These are phyloP conservation scores for Ogataea ramenticola DNA, from an alignment of 805 yeast species.

Conservation along the genomic window DNA sequence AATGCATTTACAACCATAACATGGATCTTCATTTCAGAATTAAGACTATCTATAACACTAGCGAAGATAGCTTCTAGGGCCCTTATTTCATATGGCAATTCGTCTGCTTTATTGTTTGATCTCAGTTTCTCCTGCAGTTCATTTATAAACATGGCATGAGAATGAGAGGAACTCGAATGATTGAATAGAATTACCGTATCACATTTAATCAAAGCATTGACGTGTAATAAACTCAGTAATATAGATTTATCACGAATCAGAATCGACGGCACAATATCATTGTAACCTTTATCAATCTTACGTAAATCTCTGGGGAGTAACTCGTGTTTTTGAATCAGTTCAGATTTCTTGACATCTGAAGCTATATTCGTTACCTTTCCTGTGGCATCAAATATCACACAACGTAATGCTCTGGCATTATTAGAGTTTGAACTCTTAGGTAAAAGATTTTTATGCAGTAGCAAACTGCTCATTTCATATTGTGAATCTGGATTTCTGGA, in stretches of 20 bases:
- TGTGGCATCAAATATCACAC: conserved; percentile 39
- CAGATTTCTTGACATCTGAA: conserved; percentile 35
- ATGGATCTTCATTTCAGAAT: conserved; percentile 83
- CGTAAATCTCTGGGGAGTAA: conserved; percentile 47
- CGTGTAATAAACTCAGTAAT: conserved; percentile 39
- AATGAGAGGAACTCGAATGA: conserved; percentile 36
- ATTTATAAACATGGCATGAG: conserved; percentile 35
- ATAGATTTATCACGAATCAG: conserved; percentile 40
- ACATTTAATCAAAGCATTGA: conserved; percentile 45
- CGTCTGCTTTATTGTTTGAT: conserved; percentile 23
- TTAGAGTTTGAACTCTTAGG: conserved; percentile 12
- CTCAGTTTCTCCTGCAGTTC: conserved; percentile 34
- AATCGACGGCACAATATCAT: conserved; percentile 52
- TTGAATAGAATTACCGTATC: conserved; percentile 45
- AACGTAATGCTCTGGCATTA: conserved; percentile 21
- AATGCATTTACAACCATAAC: conserved; percentile 68
- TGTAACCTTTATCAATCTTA: conserved; percentile 38
- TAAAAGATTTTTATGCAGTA: conserved; percentile 18
- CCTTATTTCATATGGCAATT: conserved; percentile 78
- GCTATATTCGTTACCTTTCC: conserved; percentile 40
- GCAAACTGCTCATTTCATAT: conserved; percentile 6
- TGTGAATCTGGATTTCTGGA: neutral
- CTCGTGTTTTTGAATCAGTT: conserved; percentile 37
- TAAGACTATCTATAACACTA: conserved; percentile 69
- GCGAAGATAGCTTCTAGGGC: conserved; percentile 85